A percentile compares a stretch with the other conserved stretches of the same genome.
These are phyloP conservation scores for Angophora floribunda DNA, from an alignment of 345 rosid genomes.

Conservation along the genomic window DNA sequence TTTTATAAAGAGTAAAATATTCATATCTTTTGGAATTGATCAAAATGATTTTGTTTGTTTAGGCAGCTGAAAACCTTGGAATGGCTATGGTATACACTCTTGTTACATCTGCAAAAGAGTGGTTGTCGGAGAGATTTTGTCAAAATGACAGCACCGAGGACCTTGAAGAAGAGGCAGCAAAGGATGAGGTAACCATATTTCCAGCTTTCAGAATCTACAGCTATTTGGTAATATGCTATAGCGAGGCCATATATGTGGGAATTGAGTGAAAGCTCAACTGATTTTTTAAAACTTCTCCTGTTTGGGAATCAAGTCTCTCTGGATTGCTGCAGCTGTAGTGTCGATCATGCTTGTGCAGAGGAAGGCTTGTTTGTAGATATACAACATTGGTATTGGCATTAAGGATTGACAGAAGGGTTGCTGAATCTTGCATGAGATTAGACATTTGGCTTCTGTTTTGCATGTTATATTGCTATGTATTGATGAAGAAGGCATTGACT, in stretches of 20 bases:
- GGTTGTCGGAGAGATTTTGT: slow-evolving; percentile 77
- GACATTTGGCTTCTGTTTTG: not conserved
- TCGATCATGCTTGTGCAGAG: not conserved
- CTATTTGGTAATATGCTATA: not conserved
- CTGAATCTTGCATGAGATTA: not conserved
- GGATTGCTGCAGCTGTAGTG: not conserved
- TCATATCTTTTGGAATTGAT: not conserved
- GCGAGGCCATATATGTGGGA: not conserved
- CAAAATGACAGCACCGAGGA: slow-evolving; percentile 35
- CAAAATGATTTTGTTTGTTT: slow-evolving; percentile 2
- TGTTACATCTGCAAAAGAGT: slow-evolving; percentile 83
- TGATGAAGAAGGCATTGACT: not conserved
- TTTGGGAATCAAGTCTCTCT: not conserved
- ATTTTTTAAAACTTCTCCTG: not conserved
- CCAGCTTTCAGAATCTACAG: not conserved
- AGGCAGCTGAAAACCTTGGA: slow-evolving; percentile 95
- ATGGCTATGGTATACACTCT: slow-evolving; percentile 97
- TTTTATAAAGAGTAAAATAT: not conserved
- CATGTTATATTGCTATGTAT: not conserved
- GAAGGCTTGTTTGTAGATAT: not conserved
- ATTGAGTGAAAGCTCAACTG: not conserved
- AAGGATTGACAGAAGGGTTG: not conserved
- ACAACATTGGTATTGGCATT: not conserved
- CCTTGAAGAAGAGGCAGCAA: slow-evolving; percentile 44
- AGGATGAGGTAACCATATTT: slow-evolving; percentile 66